Conservation (phyloP, 2,329 filamentous ascomycete species). For the Botrytis sinoallii region DNA sequence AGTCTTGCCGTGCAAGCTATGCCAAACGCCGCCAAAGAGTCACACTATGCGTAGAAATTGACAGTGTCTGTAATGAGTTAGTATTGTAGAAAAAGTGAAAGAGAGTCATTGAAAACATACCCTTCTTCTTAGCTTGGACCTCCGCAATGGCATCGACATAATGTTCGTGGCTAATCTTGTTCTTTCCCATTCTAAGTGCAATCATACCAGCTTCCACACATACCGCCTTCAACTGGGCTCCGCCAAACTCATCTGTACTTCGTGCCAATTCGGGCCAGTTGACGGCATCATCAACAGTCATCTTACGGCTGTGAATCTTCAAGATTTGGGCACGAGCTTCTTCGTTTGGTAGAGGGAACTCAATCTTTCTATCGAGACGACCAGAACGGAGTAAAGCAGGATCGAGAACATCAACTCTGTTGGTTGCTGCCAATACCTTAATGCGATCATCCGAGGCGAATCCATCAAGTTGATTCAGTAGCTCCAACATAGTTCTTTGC, state of each 20-base stretch:
- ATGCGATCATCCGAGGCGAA: slow-evolving; percentile 96
- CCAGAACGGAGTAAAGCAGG: slow-evolving; percentile 88
- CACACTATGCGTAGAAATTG: slow-evolving; percentile 35
- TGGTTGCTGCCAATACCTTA: slow-evolving; percentile 93
- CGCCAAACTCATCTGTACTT: slow-evolving; percentile 97
- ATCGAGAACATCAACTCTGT: slow-evolving; percentile 90
- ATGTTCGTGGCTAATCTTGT: slow-evolving; percentile 96
- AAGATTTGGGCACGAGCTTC: slow-evolving; percentile 96
- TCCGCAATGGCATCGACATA: slow-evolving; percentile 98
- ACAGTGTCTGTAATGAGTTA: slow-evolving; percentile 30
- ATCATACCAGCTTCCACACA: slow-evolving; percentile 99
- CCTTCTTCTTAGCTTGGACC: slow-evolving; percentile 81
- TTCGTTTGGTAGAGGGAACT: slow-evolving; percentile 97
- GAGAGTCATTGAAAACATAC: slow-evolving; percentile 17
- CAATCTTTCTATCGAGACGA: slow-evolving; percentile 93
- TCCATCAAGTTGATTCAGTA: slow-evolving; percentile 96
- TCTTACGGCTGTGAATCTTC: slow-evolving; percentile 96
- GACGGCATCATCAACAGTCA: slow-evolving; percentile 88
- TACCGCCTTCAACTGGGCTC: slow-evolving; percentile 95
- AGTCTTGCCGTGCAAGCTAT: slow-evolving; percentile 30
- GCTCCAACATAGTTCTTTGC: slow-evolving; percentile 96
- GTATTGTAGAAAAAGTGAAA: slow-evolving; percentile 33
- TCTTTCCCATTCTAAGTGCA: slow-evolving; percentile 87
- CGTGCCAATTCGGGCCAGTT: slow-evolving; percentile 96
- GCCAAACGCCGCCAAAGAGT: slow-evolving; percentile 29